Conservation (phyloP, 768 basidiomycete genomes). For the Pisolithus tinctorius region DNA sequence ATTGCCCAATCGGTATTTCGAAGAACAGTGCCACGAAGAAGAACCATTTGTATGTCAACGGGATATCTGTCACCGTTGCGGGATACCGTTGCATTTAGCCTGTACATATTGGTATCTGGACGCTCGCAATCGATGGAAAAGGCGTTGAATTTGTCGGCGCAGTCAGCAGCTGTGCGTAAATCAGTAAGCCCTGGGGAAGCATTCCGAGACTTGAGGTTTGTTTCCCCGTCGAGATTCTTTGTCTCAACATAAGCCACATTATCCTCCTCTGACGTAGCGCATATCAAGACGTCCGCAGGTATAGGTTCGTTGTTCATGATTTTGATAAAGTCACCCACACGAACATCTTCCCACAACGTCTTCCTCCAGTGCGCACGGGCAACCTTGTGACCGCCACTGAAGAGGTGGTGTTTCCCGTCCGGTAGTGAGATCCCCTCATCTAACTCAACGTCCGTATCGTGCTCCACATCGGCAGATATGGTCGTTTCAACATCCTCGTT, state of each 20-base stretch:
- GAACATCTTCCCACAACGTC: conserved; percentile 81
- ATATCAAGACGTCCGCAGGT: conserved; percentile 87
- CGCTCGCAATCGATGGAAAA: conserved; percentile 81
- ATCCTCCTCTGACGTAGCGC: conserved; percentile 87
- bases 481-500: conserved; percentile 25
- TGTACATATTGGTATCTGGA: conserved; percentile 94
- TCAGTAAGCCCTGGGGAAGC: conserved; percentile 71
- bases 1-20: conserved; percentile 93
- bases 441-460: conserved; percentile 32
- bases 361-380: conserved; percentile 55
- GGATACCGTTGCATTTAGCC: conserved; percentile 70
- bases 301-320: conserved; percentile 76
- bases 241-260: conserved; percentile 94
- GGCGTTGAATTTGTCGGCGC: conserved; percentile 43
- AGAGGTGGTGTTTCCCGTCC: conserved; percentile 13
- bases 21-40: conserved; percentile 90
- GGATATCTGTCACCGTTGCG: conserved; percentile 49
- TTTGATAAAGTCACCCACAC: conserved; percentile 89
- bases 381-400: conserved; percentile 15
- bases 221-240: conserved; percentile 97
- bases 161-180: conserved; percentile 57
- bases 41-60: conserved; percentile 72
- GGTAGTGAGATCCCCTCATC: conserved; percentile 35
- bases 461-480: conserved; percentile 12
- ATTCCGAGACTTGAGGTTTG: conserved; percentile 91